Evolutionary conservation across 306 rosid genomes (phyloP).

Genomic region (Abrus precatorius): DNA sequence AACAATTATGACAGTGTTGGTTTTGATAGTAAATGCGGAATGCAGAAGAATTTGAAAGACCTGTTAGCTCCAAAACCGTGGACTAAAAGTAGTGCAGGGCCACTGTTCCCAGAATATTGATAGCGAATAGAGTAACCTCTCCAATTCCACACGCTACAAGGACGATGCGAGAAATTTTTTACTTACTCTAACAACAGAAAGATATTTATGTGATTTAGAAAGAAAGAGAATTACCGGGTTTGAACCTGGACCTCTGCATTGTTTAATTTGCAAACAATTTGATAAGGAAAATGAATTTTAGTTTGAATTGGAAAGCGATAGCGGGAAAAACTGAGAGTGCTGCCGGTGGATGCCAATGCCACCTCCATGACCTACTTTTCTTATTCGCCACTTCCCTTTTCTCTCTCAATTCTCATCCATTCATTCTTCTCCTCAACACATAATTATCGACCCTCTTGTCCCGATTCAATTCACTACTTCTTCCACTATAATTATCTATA

Average conservation of each 20-base stretch:
- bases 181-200: background rate
- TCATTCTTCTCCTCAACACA: background rate
- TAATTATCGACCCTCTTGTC: too few species aligned
- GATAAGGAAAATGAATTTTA: slow-evolving; percentile 26
- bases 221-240: slow-evolving; percentile 59
- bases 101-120: slow-evolving; percentile 73
- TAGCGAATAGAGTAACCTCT: slow-evolving; percentile 86
- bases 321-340: background rate
- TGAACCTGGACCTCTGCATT: slow-evolving; percentile 60
- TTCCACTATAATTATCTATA: too few species aligned
- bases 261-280: slow-evolving; percentile 44
- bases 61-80: slow-evolving; percentile 99
- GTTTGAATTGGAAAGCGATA: background rate
- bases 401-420: slow-evolving; percentile 3
- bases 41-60: slow-evolving; percentile 43
- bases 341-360: background rate
- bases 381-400: background rate
- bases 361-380: background rate
- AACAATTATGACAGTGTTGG: background rate
- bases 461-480: too few species aligned
- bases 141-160: slow-evolving; percentile 85
- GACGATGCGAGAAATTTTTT: background rate
- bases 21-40: too few species aligned
- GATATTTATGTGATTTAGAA: background rate
- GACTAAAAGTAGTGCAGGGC: slow-evolving; percentile 82